Evolutionary conservation across 768 basidiomycete genomes (phyloP).

Genomic region (Tephrocybe sp.): DNA sequence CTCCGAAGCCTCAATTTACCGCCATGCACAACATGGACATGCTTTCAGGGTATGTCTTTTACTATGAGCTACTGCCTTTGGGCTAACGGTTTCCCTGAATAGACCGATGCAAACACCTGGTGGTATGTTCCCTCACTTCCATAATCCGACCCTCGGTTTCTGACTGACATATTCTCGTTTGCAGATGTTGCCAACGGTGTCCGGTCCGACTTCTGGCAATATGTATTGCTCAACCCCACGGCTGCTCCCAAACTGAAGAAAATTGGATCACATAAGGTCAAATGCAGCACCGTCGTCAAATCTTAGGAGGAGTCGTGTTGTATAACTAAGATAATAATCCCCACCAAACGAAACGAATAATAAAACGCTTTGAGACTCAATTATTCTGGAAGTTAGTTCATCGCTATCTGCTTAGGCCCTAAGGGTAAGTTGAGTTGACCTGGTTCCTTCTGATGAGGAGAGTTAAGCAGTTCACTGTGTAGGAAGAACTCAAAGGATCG

Average conservation of each 20-base stretch:
- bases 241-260: neutral
- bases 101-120: neutral
- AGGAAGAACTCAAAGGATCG: too few species aligned
- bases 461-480: too few species aligned
- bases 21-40: neutral
- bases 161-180: neutral
- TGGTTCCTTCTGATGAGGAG: too few species aligned
- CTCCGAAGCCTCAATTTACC: neutral
- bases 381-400: too few species aligned
- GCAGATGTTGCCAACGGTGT: neutral
- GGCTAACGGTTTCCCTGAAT: neutral
- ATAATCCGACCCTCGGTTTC: neutral
- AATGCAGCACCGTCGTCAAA: neutral
- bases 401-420: too few species aligned
- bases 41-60: neutral
- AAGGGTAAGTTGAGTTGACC: too few species aligned
- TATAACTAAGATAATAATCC: too few species aligned
- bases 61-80: neutral
- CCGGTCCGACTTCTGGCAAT: neutral
- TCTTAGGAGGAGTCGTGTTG: neutral
- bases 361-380: too few species aligned
- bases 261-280: neutral
- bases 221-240: neutral
- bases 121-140: neutral
- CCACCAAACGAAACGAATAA: too few species aligned